Base-by-base conservation (phyloP, 2,329 filamentous ascomycete species). In the Colletotrichum falcatum region DNA sequence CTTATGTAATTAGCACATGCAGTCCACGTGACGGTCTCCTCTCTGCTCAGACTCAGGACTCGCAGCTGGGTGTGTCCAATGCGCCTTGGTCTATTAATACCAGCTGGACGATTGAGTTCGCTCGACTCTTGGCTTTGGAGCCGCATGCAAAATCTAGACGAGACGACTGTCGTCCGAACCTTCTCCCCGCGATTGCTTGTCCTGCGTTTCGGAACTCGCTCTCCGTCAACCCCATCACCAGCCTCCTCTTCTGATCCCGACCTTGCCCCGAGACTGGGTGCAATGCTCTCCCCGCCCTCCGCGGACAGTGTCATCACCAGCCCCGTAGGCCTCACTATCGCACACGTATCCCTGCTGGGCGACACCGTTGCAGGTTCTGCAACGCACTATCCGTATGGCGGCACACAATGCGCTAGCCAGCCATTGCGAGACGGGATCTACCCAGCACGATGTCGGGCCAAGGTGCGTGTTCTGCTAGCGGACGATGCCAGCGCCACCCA, bases 371-470 rank as follows among this genome's bases (percentile, higher is more conserved):
- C 35, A 37, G 33, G 44, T 51, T 53, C 44, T 68, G 60, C 61
- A 44, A 20, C 37, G 61, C 20, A 28, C 53, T 51, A n/a, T n/a
- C n/a, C n/a, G n/a, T n/a, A 23, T 54, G 63, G 37, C n/a, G 60
- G 14, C 33, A 26, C 33, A 30, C 28, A 58, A 48, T 20, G 42
- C 53, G 46, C 61, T 69, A 65, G 61, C 54, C 37, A 59, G 33
- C 54, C 46, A 11, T 51, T 18, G 37, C 18, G n/a, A 65, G 61
- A 60, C 46, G 61, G 66, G 66, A 60, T 69, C 54, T 59, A 65
- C 66, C 66, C n/a, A 39, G 66, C 54, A 69, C n/a, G 35, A 51
- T 33, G 23, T n/a, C 44, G 16, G 28, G 33, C n/a, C 44, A 28
- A 65, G 44, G 37, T 20, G 54, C 20, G 44, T 68, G 18, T 28